A percentile compares a stretch with the other conserved stretches of the same genome.
Conservation (phyloP, 2,329 filamentous ascomycete genomes). For the Ceratocystiopsis minuta region DNA sequence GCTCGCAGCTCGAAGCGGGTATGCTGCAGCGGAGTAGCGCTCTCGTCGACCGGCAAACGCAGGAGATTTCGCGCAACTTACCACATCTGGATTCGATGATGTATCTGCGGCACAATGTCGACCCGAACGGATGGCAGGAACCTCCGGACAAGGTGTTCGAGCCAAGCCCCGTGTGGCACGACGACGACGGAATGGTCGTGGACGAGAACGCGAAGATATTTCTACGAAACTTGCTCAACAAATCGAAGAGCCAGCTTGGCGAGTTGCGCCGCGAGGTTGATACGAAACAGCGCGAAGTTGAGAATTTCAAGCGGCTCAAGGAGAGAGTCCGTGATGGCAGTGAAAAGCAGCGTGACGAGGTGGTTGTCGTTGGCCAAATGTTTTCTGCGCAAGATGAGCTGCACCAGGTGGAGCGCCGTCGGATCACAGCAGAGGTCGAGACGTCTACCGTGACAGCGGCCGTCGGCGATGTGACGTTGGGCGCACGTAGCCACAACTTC, state of each 20-base stretch:
- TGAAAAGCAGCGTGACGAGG: constrained; percentile 67
- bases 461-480: constrained; percentile 82
- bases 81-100: constrained; percentile 90
- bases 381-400: constrained; percentile 72
- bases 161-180: constrained; percentile 91
- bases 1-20: constrained; percentile 61
- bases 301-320: constrained; percentile 54
- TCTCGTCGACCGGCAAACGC: constrained; percentile 52
- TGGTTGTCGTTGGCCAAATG: constrained; percentile 64
- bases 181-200: constrained; percentile 69
- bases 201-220: constrained; percentile 82
- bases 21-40: constrained; percentile 58
- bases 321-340: constrained; percentile 64
- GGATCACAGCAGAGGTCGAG: constrained; percentile 80
- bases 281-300: constrained; percentile 70
- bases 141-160: constrained; percentile 76
- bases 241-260: constrained; percentile 69
- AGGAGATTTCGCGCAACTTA: constrained; percentile 74
- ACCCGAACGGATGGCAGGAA: constrained; percentile 51
- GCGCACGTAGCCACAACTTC: constrained; percentile 92
- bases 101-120: constrained; percentile 85
- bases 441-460: constrained; percentile 79
- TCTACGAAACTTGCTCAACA: constrained; percentile 75
- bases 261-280: constrained; percentile 72
- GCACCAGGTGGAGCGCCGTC: constrained; percentile 67